Evolutionary conservation across 2,329 filamentous ascomycete species (phyloP).

Genomic region (Scedosporium boydii): DNA sequence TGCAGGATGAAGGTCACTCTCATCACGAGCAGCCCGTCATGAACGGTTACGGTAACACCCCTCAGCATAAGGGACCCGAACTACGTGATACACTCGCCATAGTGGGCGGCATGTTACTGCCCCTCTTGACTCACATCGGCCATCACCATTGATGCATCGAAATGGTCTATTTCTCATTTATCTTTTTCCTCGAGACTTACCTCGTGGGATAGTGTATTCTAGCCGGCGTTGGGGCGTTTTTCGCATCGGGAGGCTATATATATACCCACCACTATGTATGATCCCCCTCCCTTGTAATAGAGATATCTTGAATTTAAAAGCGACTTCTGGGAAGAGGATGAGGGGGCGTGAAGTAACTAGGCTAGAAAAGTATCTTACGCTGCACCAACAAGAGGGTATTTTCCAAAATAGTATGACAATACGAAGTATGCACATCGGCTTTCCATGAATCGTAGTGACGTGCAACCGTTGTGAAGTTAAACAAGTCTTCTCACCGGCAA

Average conservation of each 20-base stretch:
- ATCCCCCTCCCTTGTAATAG: background rate
- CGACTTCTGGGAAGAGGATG: too few relatives aligned
- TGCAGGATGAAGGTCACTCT: conserved; percentile 63
- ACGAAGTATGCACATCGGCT: too few relatives aligned
- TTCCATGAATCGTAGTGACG: too few relatives aligned
- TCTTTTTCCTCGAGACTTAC: background rate
- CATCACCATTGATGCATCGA: conserved; percentile 50
- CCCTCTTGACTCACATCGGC: conserved; percentile 67
- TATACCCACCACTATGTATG: too few relatives aligned
- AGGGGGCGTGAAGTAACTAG: too few relatives aligned
- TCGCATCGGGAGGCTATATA: background rate
- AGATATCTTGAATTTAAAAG: background rate
- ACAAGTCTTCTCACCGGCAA: too few relatives aligned
- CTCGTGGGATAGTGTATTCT: background rate
- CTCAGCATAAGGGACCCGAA: conserved; percentile 47
- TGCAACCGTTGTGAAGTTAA: too few relatives aligned
- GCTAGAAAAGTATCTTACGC: too few relatives aligned
- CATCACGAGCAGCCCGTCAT: conserved; percentile 41
- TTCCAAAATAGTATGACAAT: too few relatives aligned
- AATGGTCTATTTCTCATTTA: background rate
- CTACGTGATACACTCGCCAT: conserved; percentile 63
- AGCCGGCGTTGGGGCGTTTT: background rate
- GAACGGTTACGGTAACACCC: conserved; percentile 34
- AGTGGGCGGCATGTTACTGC: conserved; percentile 67
- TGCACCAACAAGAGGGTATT: too few relatives aligned